Percentiles rank a stretch among this genome's conserved stretches.
These are phyloP conservation scores for Rutstroemia sp. DNA, from an alignment of 2,329 filamentous ascomycete genomes.

Conservation along the genomic window DNA sequence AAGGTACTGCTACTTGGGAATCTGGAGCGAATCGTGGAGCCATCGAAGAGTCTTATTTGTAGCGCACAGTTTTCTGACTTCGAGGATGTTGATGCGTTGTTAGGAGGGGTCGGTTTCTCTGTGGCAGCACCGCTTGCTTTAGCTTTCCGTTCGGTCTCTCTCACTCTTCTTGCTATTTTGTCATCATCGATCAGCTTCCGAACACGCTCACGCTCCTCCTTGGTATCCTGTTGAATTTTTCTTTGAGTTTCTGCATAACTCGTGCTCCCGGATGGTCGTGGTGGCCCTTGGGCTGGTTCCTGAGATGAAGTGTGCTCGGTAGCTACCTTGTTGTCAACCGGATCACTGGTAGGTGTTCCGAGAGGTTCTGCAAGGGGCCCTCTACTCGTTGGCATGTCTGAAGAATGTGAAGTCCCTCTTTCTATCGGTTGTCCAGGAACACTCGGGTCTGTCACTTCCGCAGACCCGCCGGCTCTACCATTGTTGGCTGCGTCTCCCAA, in stretches of 20 bases:
- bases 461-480: not conserved
- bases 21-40: conserved; percentile 65
- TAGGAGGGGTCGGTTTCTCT: not conserved
- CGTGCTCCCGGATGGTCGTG: conserved; percentile 28
- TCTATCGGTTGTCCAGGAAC: not conserved
- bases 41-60: conserved; percentile 78
- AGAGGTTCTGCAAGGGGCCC: not conserved
- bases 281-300: not conserved
- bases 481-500: not conserved
- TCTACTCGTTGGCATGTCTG: not conserved
- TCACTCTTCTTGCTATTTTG: conserved; percentile 57
- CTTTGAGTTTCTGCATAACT: conserved; percentile 49
- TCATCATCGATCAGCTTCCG: conserved; percentile 71
- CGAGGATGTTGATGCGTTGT: conserved; percentile 5
- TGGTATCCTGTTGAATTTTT: conserved; percentile 55
- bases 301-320: not conserved
- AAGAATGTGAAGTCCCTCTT: not conserved
- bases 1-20: conserved; percentile 62
- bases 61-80: conserved; percentile 45
- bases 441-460: not conserved
- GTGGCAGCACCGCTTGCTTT: conserved; percentile 22
- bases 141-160: conserved; percentile 43
- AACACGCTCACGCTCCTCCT: conserved; percentile 63
- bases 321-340: not conserved
- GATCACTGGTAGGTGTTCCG: not conserved